phyloP scores from a whole-genome alignment of 2,329 filamentous ascomycete genomes.

The Iodosphaeria phyllophila region DNA sequence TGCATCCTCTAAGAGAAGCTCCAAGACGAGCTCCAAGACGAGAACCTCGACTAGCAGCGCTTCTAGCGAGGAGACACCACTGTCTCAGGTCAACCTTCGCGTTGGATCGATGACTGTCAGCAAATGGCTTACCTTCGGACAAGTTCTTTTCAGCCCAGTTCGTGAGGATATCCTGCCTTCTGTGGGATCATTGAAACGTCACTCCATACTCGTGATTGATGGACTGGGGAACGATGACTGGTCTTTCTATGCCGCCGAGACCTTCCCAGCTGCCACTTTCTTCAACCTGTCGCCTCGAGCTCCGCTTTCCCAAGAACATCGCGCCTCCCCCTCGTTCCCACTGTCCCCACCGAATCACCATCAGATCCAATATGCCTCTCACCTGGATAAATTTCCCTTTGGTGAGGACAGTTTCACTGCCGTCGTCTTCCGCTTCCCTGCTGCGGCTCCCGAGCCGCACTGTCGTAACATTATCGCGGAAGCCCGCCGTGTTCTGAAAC shows the following conservation, averaged over 20 bases:
- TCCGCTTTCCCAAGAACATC: slow-evolving; percentile 26
- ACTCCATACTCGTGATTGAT: slow-evolving; percentile 58
- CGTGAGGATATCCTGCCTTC: slow-evolving; percentile 47
- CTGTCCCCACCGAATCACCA: slow-evolving; percentile 51
- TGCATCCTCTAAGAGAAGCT: slow-evolving; percentile 13
- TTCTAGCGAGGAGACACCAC: slow-evolving; percentile 38
- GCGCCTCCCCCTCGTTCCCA: slow-evolving; percentile 26
- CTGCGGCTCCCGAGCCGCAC: slow-evolving; percentile 45
- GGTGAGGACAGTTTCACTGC: slow-evolving; percentile 56
- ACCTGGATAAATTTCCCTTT: slow-evolving; percentile 53
- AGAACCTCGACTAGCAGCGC: slow-evolving; percentile 24
- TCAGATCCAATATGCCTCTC: slow-evolving; percentile 49
- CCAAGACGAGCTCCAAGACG: slow-evolving; percentile 10
- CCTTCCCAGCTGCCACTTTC: slow-evolving; percentile 55
- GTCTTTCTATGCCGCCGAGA: slow-evolving; percentile 73
- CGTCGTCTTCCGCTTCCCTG: slow-evolving; percentile 61
- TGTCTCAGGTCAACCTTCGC: slow-evolving; percentile 56
- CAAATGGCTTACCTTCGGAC: slow-evolving; percentile 74
- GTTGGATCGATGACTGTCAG: slow-evolving; percentile 70
- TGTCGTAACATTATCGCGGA: slow-evolving; percentile 58
- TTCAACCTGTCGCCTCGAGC: slow-evolving; percentile 53
- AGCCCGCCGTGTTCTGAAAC: slow-evolving; percentile 58
- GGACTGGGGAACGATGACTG: slow-evolving; percentile 76
- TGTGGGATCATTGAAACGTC: slow-evolving; percentile 31
- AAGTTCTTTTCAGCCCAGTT: slow-evolving; percentile 65